Base-by-base conservation (phyloP, 345 rosid genomes). In the Gossypium longicalyx region DNA sequence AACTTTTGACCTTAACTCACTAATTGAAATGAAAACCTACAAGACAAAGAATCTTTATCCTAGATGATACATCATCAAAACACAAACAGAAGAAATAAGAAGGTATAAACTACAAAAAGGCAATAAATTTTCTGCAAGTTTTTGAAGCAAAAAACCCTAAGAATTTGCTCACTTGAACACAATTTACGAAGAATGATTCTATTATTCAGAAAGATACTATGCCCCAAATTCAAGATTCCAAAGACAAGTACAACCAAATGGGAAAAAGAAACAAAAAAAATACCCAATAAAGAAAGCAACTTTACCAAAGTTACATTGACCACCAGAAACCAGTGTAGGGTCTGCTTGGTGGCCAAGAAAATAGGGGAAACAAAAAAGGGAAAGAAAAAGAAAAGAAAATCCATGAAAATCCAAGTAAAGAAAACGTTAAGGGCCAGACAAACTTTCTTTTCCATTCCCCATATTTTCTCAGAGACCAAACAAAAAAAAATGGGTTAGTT, bases 401-500 rank as follows among this genome's bases (percentile, higher is more conserved):
- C 56, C 41, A 67, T 9, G 25, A 51, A 27, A 51, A 51, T 27
- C 48, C 60, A 52, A 52, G 47, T 52, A 59, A 34, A 45, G 19
- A 64, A 64, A 41, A n/a, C 41, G 13, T 41, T n/a, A 56, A 71
- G 47, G 9, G 11, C 8, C 6, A 4, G 11, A 17, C 6, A 10
- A 5, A 54, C 13, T 70, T 59, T 29, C 27, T 27, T 63, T 61
- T 2, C 41, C 4, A 23, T 51, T 41, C 47, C 47, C n/a, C 57
- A 38, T 54, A 77, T 56, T 77, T 64, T 64, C 78, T 52, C 12
- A 10, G 60, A 20, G 38, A 68, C 43, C 68, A 53, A 67, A 73
- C 77, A 66, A 34, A 17, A 69, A 49, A 34, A 17, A 52, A 51
- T 29, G 13, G 9, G 27, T 3, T 8, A 17, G 17, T 9, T 17